A percentile compares a stretch with the other conserved stretches of the same genome.
Conservation (phyloP, 2,329 filamentous ascomycete genomes). For the Allantophomopsis cytisporea region DNA sequence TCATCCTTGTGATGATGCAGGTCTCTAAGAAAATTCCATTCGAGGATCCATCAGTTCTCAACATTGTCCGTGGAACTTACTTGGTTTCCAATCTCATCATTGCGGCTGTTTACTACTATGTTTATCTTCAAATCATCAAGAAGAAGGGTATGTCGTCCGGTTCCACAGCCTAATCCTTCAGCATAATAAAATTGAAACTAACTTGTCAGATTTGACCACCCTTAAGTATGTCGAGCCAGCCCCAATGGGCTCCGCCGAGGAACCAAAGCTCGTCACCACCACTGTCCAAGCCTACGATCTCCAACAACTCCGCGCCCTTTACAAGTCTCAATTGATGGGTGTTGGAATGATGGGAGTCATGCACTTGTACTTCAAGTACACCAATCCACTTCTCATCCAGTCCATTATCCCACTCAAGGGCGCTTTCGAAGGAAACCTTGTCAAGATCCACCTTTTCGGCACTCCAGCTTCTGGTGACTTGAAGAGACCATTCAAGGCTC, state of each 20-base stretch:
- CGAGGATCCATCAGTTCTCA: conserved; percentile 66
- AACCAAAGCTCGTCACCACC: conserved; percentile 91
- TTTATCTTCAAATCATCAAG: conserved; percentile 75
- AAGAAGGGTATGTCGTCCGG: conserved; percentile 69
- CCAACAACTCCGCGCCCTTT: conserved; percentile 68
- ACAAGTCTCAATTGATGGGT: conserved; percentile 90
- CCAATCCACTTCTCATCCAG: conserved; percentile 97
- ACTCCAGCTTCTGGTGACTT: conserved; percentile 79
- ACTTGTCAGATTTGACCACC: conserved; percentile 72
- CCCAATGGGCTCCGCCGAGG: conserved; percentile 83
- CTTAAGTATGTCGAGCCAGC: conserved; percentile 98
- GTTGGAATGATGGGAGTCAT: conserved; percentile 97
- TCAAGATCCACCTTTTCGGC: conserved; percentile 90
- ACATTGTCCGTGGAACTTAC: conserved; percentile 50
- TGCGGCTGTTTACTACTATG: conserved; percentile 70
- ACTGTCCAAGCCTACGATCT: conserved; percentile 93
- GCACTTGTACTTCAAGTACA: conserved; percentile 99
- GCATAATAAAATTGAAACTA: too few relatives aligned
- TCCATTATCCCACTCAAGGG: conserved; percentile 96
- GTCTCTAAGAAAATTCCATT: conserved; percentile 92
- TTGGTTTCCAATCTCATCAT: conserved; percentile 68
- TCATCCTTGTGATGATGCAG: conserved; percentile 98
- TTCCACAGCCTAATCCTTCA: neutral
- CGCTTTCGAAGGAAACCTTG: conserved; percentile 85
- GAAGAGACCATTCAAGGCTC: conserved; percentile 88